These are phyloP conservation scores for Russula abietina DNA, from an alignment of 768 basidiomycete species.

Conservation along the genomic window DNA sequence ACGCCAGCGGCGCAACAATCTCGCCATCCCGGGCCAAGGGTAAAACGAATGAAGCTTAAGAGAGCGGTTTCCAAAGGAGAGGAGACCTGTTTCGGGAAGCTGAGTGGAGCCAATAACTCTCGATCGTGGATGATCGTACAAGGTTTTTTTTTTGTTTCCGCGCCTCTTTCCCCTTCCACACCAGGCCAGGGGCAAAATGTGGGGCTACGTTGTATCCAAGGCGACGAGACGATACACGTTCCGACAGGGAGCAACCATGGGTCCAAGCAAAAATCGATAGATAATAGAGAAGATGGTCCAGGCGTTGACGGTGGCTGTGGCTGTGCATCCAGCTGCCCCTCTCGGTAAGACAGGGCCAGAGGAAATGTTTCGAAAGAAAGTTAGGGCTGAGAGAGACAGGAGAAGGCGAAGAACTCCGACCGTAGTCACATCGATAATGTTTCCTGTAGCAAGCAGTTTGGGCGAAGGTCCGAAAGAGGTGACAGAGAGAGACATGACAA, in stretches of 20 bases:
- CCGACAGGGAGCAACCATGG: neutral
- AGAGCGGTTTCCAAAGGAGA: neutral
- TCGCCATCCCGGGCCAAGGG: neutral
- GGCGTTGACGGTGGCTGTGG: conserved; percentile 16
- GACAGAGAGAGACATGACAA: conserved; percentile 1
- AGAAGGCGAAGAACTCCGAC: neutral
- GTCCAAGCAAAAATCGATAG: conserved; percentile 3
- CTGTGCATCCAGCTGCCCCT: conserved; percentile 8
- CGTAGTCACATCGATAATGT: neutral
- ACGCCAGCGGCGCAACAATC: neutral
- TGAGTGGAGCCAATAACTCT: conserved; percentile 1
- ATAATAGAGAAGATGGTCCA: conserved; percentile 7
- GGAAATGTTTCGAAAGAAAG: neutral
- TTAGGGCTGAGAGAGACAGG: neutral
- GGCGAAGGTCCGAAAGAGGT: neutral
- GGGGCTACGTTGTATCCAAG: conserved; percentile 20
- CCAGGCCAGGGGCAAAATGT: neutral
- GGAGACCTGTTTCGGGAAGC: conserved; percentile 10
- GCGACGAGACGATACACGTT: conserved; percentile 17
- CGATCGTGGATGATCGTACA: conserved; percentile 14
- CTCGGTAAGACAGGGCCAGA: neutral
- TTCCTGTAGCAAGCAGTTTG: neutral
- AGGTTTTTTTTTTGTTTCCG: conserved; percentile 20
- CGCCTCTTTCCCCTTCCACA: neutral
- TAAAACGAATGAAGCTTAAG: neutral